Conservation (phyloP, 1,284 basidiomycete species). For the Boletus semigastroideus region DNA sequence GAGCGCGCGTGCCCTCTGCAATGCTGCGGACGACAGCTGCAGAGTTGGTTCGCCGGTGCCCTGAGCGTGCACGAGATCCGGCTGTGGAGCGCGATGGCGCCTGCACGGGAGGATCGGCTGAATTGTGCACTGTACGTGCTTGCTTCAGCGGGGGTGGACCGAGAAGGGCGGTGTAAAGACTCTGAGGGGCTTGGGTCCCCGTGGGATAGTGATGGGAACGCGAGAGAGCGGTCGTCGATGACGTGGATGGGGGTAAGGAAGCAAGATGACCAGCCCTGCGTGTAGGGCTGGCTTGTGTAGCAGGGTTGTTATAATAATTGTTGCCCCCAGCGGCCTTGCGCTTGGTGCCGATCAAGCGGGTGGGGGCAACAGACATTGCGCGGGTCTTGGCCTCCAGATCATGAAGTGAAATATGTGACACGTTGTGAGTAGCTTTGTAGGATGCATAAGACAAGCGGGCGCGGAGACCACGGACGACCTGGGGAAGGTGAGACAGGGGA, state of each 20-base stretch:
- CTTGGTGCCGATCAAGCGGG: constrained; percentile 56
- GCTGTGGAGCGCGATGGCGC: constrained; percentile 42
- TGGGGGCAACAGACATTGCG: constrained; percentile 40
- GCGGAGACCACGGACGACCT: constrained; percentile 77
- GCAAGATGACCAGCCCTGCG: constrained; percentile 33
- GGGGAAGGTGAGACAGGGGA: constrained; percentile 38
- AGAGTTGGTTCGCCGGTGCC: constrained; percentile 13
- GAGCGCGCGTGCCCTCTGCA: constrained; percentile 47
- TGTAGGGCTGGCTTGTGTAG: constrained; percentile 41
- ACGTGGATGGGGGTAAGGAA: constrained; percentile 49
- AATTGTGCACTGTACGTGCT: constrained; percentile 72
- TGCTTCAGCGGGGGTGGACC: constrained; percentile 71
- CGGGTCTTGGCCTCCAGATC: constrained; percentile 66
- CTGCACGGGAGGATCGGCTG: constrained; percentile 63
- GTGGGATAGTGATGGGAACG: constrained; percentile 43
- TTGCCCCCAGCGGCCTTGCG: constrained; percentile 47
- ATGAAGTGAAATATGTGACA: constrained; percentile 59
- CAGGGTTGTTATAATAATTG: constrained; percentile 50
- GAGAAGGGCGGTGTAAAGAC: constrained; percentile 69
- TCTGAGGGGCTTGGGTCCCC: constrained; percentile 43
- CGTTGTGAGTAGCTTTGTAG: constrained; percentile 74
- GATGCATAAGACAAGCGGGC: constrained; percentile 76
- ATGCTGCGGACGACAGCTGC: constrained; percentile 33
- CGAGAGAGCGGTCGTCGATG: constrained; percentile 37
- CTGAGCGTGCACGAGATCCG: constrained; percentile 28